Conservation (phyloP, 1,284 basidiomycete genomes). For the Trichosporon sp. region DNA sequence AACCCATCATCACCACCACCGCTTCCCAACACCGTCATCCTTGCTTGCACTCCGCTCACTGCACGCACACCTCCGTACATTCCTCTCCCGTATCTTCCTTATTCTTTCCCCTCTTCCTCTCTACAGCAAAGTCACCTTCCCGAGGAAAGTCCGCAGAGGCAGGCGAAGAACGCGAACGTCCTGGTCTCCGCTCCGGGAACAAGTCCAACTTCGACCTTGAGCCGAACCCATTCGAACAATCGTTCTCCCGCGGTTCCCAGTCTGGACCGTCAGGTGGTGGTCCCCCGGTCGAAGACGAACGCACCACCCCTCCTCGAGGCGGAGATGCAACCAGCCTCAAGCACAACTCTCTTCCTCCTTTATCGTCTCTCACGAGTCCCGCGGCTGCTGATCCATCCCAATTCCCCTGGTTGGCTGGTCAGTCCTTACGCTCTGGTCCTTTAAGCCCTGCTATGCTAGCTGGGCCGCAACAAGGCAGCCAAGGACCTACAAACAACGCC, state of each 20-base stretch:
- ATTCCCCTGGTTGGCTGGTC: conserved; percentile 69
- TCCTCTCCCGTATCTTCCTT: neutral
- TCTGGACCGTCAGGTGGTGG: conserved; percentile 48
- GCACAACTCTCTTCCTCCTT: conserved; percentile 71
- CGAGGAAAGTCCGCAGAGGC: conserved; percentile 16
- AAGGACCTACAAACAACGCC: conserved; percentile 23
- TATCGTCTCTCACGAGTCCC: conserved; percentile 81
- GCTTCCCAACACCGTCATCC: neutral
- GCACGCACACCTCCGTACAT: neutral
- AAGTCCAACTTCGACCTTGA: conserved; percentile 65
- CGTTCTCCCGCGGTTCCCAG: conserved; percentile 68
- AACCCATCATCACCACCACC: neutral
- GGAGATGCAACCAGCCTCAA: conserved; percentile 53
- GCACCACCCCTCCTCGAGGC: conserved; percentile 57
- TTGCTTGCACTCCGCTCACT: neutral
- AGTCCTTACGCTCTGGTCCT: conserved; percentile 82
- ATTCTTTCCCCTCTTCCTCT: neutral
- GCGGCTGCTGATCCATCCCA: conserved; percentile 64
- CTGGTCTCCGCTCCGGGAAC: conserved; percentile 23
- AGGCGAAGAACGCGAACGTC: conserved; percentile 18
- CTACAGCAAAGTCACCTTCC: conserved; percentile 23
- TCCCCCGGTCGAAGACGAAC: conserved; percentile 38
- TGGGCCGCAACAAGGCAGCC: conserved; percentile 62
- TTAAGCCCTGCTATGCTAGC: conserved; percentile 93
- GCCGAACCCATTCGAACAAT: conserved; percentile 95